Evolutionary conservation across 2,329 filamentous ascomycete genomes (phyloP).

Genomic region (Seiridium unicorne): DNA sequence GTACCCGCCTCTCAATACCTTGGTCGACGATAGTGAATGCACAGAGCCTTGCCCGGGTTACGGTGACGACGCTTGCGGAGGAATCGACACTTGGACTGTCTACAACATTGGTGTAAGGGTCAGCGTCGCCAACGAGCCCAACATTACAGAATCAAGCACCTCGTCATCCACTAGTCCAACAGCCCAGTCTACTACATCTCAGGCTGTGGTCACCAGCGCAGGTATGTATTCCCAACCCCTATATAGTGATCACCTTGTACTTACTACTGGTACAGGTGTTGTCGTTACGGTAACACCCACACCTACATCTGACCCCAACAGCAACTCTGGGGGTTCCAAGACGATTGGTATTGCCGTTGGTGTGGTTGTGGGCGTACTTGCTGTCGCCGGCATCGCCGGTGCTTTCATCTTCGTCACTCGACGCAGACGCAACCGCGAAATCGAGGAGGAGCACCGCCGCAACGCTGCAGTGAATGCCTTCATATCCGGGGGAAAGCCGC

Average conservation of each 20-base stretch:
- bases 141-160: conserved; percentile 27
- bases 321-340: conserved; percentile 50
- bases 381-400: conserved; percentile 61
- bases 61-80: conserved; percentile 57
- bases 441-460: conserved; percentile 81
- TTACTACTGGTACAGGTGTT: conserved; percentile 3
- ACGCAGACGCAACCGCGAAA: conserved; percentile 70
- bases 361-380: conserved; percentile 80
- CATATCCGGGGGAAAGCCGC: conserved; percentile 62
- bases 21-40: conserved; percentile 61
- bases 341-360: conserved; percentile 85
- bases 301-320: conserved; percentile 21
- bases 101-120: conserved; percentile 50
- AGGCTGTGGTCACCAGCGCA: conserved; percentile 13
- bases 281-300: conserved; percentile 18
- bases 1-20: conserved; percentile 57
- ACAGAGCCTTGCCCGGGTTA: conserved; percentile 65
- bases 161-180: conserved; percentile 14
- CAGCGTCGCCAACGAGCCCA: conserved; percentile 30
- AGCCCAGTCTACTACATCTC: conserved; percentile 16
- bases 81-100: conserved; percentile 44
- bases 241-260: neutral
- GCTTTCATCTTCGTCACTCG: conserved; percentile 74
- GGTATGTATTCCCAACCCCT: neutral
- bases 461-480: conserved; percentile 79